Conservation (phyloP, 345 rosid species). For the Iberis pinnata region DNA sequence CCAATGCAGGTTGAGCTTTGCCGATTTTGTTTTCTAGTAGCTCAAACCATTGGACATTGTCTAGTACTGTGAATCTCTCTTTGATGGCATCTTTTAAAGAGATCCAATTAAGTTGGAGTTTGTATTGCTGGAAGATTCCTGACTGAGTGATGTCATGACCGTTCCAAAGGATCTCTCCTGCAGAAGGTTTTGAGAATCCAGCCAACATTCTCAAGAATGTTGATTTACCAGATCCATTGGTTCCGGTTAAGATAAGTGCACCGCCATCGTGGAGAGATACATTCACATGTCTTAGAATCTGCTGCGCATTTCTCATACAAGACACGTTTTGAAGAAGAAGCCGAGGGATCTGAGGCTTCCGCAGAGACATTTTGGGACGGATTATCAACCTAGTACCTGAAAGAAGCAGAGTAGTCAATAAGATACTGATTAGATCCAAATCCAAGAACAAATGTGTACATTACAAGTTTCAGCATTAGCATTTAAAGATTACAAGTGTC, state of each 20-base stretch:
- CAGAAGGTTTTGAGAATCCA: conserved; percentile 76
- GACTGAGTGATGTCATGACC: conserved; percentile 74
- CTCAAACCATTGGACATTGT: conserved; percentile 85
- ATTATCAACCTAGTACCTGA: not conserved
- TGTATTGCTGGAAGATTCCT: conserved; percentile 83
- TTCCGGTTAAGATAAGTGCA: conserved; percentile 69
- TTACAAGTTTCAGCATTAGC: too few species aligned
- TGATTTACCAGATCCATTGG: conserved; percentile 74
- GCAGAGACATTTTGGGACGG: conserved; percentile 38
- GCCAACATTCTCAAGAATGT: conserved; percentile 82
- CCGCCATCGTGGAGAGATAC: conserved; percentile 75
- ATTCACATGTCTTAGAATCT: conserved; percentile 66
- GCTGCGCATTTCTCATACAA: conserved; percentile 91
- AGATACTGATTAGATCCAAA: too few species aligned
- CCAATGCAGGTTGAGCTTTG: conserved; percentile 63
- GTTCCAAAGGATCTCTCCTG: conserved; percentile 86
- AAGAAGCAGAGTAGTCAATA: too few species aligned
- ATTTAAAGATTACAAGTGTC: too few species aligned
- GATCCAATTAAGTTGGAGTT: conserved; percentile 87
- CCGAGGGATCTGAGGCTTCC: conserved; percentile 57
- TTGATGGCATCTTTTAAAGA: conserved; percentile 74
- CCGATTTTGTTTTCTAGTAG: conserved; percentile 69
- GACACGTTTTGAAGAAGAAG: conserved; percentile 79
- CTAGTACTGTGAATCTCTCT: conserved; percentile 57
- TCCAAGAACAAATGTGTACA: too few species aligned